phyloP scores from a whole-genome alignment of 2,329 filamentous ascomycete genomes.

The Neonectria hederae region DNA sequence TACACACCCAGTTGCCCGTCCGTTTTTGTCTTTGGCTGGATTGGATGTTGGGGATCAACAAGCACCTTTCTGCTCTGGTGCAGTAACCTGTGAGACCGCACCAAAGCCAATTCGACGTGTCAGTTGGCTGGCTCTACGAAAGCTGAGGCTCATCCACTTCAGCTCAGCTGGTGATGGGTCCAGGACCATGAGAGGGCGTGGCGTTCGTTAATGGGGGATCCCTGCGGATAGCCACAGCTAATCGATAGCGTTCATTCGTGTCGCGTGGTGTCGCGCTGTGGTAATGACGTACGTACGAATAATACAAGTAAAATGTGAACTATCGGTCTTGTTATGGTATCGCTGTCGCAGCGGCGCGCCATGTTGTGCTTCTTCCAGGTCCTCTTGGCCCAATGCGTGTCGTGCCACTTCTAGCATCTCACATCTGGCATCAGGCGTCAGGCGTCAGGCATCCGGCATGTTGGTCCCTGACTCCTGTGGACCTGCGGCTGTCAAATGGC shows the following conservation, averaged over 20 bases:
- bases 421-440: not conserved
- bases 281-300: not conserved
- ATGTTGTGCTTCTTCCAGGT: not conserved
- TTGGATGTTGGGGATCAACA: not conserved
- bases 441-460: not conserved
- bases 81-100: constrained; percentile 1
- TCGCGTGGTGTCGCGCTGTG: constrained; percentile 6
- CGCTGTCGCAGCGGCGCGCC: constrained; percentile 4
- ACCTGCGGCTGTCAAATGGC: constrained; percentile 14
- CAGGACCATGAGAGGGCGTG: not conserved
- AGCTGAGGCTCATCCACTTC: constrained; percentile 16
- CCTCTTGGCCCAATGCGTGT: not conserved
- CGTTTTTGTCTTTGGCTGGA: constrained; percentile 1
- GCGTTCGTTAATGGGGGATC: not conserved
- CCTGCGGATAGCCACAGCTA: constrained; percentile 21
- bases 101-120: constrained; percentile 12
- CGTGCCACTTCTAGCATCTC: not conserved
- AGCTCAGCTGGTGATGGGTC: constrained; percentile 23
- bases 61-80: not conserved
- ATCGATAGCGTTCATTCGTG: not conserved
- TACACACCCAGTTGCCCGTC: not conserved
- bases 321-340: constrained; percentile 9
- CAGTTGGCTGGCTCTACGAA: not conserved
- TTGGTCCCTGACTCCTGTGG: not conserved
- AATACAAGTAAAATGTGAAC: not conserved